Evolutionary conservation across 2,329 filamentous ascomycete species (phyloP).

Genomic region (Aulographum hederae): DNA sequence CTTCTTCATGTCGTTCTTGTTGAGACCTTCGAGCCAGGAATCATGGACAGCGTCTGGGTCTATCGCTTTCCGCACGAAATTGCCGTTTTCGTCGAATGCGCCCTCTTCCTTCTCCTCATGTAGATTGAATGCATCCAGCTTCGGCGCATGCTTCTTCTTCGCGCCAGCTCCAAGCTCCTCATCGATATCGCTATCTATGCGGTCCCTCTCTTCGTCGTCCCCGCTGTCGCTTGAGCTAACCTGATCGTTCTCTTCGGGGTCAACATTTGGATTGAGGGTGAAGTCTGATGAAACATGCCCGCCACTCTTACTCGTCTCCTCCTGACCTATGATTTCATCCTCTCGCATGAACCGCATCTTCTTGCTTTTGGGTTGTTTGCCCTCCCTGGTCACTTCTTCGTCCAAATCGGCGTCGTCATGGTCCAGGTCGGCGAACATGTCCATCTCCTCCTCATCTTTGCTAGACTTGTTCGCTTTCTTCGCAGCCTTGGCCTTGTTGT

Average conservation of each 20-base stretch:
- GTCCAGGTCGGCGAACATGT: conserved; percentile 68
- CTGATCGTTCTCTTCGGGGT: conserved; percentile 41
- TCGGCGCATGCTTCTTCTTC: conserved; percentile 82
- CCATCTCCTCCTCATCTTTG: conserved; percentile 46
- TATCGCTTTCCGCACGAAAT: conserved; percentile 73
- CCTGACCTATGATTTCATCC: conserved; percentile 63
- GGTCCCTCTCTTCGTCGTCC: conserved; percentile 47
- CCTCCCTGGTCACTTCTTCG: conserved; percentile 30
- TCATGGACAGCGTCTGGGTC: conserved; percentile 88
- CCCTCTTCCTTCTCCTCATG: conserved; percentile 80
- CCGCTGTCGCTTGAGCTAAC: conserved; percentile 39
- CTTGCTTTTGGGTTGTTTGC: conserved; percentile 41
- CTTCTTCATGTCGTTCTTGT: conserved; percentile 80
- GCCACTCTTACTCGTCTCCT: conserved; percentile 52
- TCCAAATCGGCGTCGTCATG: conserved; percentile 41
- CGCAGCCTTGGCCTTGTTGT: conserved; percentile 33
- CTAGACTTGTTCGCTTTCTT: conserved; percentile 23
- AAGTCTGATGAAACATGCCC: conserved; percentile 47
- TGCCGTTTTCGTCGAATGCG: conserved; percentile 75
- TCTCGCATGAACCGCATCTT: conserved; percentile 40
- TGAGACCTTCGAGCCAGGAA: conserved; percentile 78
- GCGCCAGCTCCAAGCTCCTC: conserved; percentile 80
- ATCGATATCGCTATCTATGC: conserved; percentile 51
- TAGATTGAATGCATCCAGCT: conserved; percentile 94
- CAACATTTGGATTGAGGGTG: conserved; percentile 26